These are phyloP conservation scores for Balakata baccata DNA, from an alignment of 345 rosid genomes.

Conservation along the genomic window DNA sequence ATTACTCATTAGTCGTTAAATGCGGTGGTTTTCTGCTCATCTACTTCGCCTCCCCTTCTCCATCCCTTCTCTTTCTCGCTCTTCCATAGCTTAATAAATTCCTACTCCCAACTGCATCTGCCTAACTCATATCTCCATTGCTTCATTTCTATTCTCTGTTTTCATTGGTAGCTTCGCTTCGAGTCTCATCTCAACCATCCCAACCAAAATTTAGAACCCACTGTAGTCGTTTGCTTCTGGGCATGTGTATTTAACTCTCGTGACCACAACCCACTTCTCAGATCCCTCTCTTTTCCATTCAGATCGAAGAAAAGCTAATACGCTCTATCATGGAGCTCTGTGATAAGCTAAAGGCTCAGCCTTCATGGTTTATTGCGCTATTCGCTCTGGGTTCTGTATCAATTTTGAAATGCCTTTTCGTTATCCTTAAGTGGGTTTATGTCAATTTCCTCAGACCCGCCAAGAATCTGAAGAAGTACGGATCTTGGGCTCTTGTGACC, in stretches of 20 bases:
- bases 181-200: not conserved
- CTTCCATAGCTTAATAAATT: constrained; percentile 1
- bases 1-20: constrained; percentile 32
- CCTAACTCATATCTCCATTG: not conserved
- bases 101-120: not conserved
- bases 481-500: constrained; percentile 93
- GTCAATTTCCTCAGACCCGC: constrained; percentile 77
- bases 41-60: constrained; percentile 41
- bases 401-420: constrained; percentile 39
- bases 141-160: not conserved
- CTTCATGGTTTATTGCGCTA: constrained; percentile 54
- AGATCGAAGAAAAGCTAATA: not conserved
- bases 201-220: not conserved
- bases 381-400: constrained; percentile 59
- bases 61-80: constrained; percentile 10
- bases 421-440: constrained; percentile 63
- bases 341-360: constrained; percentile 53
- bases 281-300: constrained; percentile 5
- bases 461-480: constrained; percentile 79
- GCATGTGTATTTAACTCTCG: not conserved
- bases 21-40: constrained; percentile 66
- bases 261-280: constrained; percentile 17
- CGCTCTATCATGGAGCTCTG: constrained; percentile 46
- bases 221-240: not conserved
- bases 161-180: not conserved